Conservation (phyloP, 371 early-diverging fungal species). For the Mucor mucedo region DNA sequence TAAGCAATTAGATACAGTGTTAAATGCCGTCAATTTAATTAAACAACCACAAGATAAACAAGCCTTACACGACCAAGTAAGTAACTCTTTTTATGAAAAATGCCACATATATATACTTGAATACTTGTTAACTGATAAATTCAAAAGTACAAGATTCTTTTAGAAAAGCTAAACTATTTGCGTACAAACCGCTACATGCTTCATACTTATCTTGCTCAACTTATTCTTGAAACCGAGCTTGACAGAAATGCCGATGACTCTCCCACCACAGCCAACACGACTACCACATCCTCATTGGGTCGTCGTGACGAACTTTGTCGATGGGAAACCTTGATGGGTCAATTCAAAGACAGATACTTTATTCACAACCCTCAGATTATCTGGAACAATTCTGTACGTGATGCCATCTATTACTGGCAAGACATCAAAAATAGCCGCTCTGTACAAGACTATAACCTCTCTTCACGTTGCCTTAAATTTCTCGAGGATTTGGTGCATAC, state of each 20-base stretch:
- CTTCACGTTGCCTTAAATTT: constrained; percentile 34
- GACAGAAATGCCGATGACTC: constrained; percentile 3
- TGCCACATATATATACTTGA: not conserved
- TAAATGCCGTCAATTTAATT: constrained; percentile 5
- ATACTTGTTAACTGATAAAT: not conserved
- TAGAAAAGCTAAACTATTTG: constrained; percentile 19
- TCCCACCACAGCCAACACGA: not conserved
- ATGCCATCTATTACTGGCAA: constrained; percentile 25
- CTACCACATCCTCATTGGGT: constrained; percentile 5
- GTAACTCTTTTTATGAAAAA: not conserved
- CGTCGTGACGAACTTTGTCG: constrained; percentile 7
- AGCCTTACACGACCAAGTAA: constrained; percentile 5
- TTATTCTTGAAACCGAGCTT: constrained; percentile 22
- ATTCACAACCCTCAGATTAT: constrained; percentile 41
- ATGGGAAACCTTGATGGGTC: constrained; percentile 35
- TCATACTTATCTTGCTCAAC: constrained; percentile 20
- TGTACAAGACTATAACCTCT: constrained; percentile 30
- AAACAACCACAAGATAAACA: constrained; percentile 6
- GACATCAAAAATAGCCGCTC: constrained; percentile 20
- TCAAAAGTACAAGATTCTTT: not conserved
- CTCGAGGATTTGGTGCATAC: constrained; percentile 37
- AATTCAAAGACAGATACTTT: constrained; percentile 29
- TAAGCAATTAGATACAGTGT: constrained; percentile 19
- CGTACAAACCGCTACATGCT: constrained; percentile 19
- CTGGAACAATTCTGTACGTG: constrained; percentile 39